Evolutionary conservation across 805 yeast genomes (phyloP).

Genomic region (Tetrapisispora iriomotensis): DNA sequence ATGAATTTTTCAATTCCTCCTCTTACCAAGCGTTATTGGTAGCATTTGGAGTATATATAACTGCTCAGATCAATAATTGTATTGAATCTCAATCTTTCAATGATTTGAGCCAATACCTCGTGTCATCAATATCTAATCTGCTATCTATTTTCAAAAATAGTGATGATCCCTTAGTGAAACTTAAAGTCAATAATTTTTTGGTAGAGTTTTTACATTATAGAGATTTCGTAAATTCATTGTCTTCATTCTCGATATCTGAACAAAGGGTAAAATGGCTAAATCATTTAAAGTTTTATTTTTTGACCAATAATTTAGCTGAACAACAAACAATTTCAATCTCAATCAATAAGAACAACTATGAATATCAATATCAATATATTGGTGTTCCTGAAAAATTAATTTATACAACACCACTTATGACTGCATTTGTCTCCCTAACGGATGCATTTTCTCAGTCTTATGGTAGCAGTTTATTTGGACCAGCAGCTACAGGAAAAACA

Average conservation of each 20-base stretch:
- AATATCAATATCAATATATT: slow-evolving; percentile 77
- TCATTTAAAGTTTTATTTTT: slow-evolving; percentile 42
- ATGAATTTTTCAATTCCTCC: slow-evolving; percentile 23
- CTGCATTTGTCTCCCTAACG: slow-evolving; percentile 57
- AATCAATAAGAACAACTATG: slow-evolving; percentile 33
- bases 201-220: slow-evolving; percentile 58
- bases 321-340: slow-evolving; percentile 39
- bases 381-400: slow-evolving; percentile 70
- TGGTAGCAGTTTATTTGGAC: slow-evolving; percentile 93
- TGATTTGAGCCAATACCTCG: neutral
- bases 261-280: slow-evolving; percentile 38
- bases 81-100: slow-evolving; percentile 6
- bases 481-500: slow-evolving; percentile 97
- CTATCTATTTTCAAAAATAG: neutral
- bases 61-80: slow-evolving; percentile 33
- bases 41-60: slow-evolving; percentile 49
- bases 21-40: slow-evolving; percentile 53
- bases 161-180: slow-evolving; percentile 19
- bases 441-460: slow-evolving; percentile 61
- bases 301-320: slow-evolving; percentile 19
- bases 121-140: neutral
- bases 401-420: slow-evolving; percentile 59
- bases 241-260: neutral
- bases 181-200: slow-evolving; percentile 49
- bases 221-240: slow-evolving; percentile 29